These are phyloP conservation scores for Fraxinus angustifolia DNA, from an alignment of 305 asterid genomes.

Conservation along the genomic window DNA sequence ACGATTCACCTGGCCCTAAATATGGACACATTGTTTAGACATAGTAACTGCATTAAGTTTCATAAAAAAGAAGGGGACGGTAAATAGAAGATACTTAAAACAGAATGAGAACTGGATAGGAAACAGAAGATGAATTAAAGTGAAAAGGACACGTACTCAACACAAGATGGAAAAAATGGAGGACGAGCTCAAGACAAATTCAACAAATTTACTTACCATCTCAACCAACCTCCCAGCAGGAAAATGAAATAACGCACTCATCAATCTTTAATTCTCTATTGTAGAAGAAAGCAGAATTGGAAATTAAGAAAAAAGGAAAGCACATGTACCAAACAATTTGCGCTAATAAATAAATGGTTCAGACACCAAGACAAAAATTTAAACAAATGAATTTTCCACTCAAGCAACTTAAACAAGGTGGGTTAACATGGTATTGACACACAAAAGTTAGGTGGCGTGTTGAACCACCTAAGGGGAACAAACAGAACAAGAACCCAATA, in stretches of 20 bases:
- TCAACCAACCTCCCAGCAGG: background rate
- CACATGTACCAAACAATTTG: background rate
- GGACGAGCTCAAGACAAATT: background rate
- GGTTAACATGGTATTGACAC: background rate
- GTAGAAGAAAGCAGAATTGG: background rate
- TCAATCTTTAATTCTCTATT: background rate
- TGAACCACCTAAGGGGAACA: background rate
- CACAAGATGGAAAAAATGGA: background rate
- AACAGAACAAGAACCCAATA: slow-evolving; percentile 6
- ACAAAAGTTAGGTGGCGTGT: background rate
- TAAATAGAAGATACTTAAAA: background rate
- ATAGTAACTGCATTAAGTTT: background rate
- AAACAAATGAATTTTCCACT: background rate
- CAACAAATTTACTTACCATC: background rate
- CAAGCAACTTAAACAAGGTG: background rate
- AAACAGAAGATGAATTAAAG: background rate
- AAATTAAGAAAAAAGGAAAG: background rate
- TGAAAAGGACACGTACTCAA: background rate
- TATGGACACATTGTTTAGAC: background rate
- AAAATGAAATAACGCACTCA: background rate
- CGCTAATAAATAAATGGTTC: background rate
- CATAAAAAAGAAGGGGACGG: background rate
- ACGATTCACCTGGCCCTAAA: background rate
- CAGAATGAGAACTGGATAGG: background rate
- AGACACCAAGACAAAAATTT: background rate